A percentile compares a stretch with the other conserved stretches of the same genome.
Evolutionary conservation across 1,139 yeast species (phyloP).

Genomic region (Saccharomycopsis hybrid): DNA sequence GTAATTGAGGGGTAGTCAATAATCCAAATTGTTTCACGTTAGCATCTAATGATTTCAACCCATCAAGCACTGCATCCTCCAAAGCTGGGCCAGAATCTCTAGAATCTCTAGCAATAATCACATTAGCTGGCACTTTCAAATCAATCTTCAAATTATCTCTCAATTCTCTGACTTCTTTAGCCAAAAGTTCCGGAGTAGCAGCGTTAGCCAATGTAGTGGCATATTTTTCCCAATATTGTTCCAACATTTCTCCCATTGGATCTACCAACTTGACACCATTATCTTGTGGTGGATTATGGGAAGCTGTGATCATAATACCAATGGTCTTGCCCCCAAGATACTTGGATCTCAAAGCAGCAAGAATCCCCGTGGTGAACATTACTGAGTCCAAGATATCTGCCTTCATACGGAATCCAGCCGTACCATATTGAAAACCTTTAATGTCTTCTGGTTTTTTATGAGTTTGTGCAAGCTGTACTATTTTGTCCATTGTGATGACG

Average conservation of each 20-base stretch:
- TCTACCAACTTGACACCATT: constrained; percentile 96
- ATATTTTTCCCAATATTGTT: constrained; percentile 72
- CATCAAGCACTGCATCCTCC: constrained; percentile 58
- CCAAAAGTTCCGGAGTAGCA: constrained; percentile 27
- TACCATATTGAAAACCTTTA: constrained; percentile 62
- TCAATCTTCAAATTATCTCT: constrained; percentile 36
- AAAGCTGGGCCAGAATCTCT: constrained; percentile 73
- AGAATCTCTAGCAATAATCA: constrained; percentile 63
- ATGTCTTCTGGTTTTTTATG: constrained; percentile 17
- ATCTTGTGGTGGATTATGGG: constrained; percentile 92
- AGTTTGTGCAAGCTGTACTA: constrained; percentile 5
- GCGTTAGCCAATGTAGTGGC: constrained; percentile 82
- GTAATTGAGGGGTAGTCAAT: constrained; percentile 92
- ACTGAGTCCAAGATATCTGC: constrained; percentile 73
- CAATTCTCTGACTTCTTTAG: constrained; percentile 30
- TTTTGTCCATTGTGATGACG: not conserved
- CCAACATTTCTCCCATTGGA: constrained; percentile 91
- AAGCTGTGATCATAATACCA: constrained; percentile 95
- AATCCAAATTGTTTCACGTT: constrained; percentile 53
- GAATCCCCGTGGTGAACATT: constrained; percentile 74
- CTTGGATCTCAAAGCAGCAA: constrained; percentile 79
- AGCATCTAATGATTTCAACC: constrained; percentile 46
- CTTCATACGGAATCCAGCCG: constrained; percentile 91
- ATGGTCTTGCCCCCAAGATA: constrained; percentile 60
- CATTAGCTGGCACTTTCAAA: constrained; percentile 31